Conservation (phyloP, 805 yeast genomes). For the Millerozyma miso region DNA sequence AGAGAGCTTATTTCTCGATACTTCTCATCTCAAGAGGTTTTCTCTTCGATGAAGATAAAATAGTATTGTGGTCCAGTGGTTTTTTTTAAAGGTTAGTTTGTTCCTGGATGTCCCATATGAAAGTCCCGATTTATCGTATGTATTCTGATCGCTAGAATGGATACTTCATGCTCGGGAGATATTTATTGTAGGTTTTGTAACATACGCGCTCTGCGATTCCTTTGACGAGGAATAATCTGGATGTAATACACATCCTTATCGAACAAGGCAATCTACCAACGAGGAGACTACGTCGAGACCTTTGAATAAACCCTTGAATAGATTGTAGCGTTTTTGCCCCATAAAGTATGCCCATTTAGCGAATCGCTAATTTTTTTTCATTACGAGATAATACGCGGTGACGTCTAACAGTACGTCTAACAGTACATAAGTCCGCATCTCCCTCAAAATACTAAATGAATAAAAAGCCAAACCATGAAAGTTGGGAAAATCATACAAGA, state of each 20-base stretch:
- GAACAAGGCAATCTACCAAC: too few relatives aligned
- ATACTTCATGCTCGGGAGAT: conserved; percentile 51
- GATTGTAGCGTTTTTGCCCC: not conserved
- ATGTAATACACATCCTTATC: too few relatives aligned
- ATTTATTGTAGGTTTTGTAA: too few relatives aligned
- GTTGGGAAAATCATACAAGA: conserved; percentile 45
- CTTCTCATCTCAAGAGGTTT: conserved; percentile 14
- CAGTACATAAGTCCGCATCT: too few relatives aligned
- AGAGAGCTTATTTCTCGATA: conserved; percentile 6
- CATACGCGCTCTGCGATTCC: too few relatives aligned
- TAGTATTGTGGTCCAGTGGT: conserved; percentile 11
- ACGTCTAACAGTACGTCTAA: not conserved
- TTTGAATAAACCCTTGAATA: too few relatives aligned
- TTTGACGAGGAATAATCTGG: too few relatives aligned
- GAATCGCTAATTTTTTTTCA: not conserved
- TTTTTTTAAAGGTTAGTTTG: conserved; percentile 29
- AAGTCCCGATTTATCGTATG: conserved; percentile 46
- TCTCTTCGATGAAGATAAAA: conserved; percentile 11
- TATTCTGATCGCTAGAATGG: conserved; percentile 33
- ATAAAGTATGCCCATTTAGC: not conserved
- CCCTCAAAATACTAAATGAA: not conserved
- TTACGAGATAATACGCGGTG: not conserved
- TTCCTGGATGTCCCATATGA: conserved; percentile 36
- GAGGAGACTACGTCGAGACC: too few relatives aligned
- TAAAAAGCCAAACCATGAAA: conserved; percentile 10